phyloP scores from a whole-genome alignment of 495 filamentous ascomycete genomes.

The Parathielavia appendiculata region DNA sequence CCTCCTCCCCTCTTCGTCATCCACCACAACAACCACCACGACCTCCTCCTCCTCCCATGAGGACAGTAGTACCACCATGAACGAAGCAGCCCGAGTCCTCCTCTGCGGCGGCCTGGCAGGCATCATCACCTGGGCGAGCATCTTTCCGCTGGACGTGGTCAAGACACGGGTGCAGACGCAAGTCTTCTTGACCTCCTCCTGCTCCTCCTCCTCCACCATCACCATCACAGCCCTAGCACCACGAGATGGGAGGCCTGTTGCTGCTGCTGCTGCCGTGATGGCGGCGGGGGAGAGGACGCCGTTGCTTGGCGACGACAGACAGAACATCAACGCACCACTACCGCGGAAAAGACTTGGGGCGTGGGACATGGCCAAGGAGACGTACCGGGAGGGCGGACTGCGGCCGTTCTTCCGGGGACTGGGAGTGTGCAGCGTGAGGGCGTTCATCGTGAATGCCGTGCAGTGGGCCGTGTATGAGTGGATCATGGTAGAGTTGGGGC shows the following conservation, averaged over 20 bases:
- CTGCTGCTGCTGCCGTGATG: conserved; percentile 28
- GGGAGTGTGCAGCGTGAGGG: conserved; percentile 69
- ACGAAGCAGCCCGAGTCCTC: conserved; percentile 57
- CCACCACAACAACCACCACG: not conserved
- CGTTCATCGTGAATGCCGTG: conserved; percentile 77
- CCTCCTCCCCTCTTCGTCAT: not conserved
- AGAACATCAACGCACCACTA: not conserved
- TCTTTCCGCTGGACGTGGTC: conserved; percentile 84
- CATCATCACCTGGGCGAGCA: conserved; percentile 74
- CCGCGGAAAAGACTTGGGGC: conserved; percentile 39
- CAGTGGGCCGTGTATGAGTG: conserved; percentile 88
- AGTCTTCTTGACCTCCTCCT: not conserved
- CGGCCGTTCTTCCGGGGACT: conserved; percentile 73
- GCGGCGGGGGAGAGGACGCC: conserved; percentile 30
- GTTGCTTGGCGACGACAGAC: conserved; percentile 20
- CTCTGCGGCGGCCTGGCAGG: conserved; percentile 83
- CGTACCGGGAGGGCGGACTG: conserved; percentile 60
- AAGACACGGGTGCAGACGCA: conserved; percentile 84
- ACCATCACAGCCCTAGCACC: not conserved
- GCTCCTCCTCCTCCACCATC: not conserved
- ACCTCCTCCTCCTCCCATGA: not conserved
- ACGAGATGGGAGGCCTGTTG: not conserved
- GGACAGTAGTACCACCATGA: not conserved
- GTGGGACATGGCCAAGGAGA: conserved; percentile 55
- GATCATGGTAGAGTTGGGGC: conserved; percentile 57